A percentile compares a stretch with the other conserved stretches of the same genome.
Evolutionary conservation across 352 stramenopile species (phyloP).

Genomic region (Poterioochromonas sp.): DNA sequence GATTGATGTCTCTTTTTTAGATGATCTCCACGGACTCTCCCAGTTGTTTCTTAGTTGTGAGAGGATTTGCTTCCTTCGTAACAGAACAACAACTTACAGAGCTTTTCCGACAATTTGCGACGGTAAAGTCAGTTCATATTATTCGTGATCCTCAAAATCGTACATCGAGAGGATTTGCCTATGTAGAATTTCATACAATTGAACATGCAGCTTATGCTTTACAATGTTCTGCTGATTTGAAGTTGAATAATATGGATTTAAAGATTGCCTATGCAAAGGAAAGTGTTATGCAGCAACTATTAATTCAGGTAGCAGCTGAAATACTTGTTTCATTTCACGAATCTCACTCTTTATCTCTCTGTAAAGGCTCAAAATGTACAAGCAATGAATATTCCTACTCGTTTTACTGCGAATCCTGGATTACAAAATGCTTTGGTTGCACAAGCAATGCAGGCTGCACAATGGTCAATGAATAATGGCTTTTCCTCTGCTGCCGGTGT

Average conservation of each 20-base stretch:
- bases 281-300: not conserved
- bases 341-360: no score
- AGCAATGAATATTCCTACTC: no score
- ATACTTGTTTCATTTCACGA: no score
- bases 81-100: not conserved
- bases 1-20: not conserved
- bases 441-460: not conserved
- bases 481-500: not conserved
- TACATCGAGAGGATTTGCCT: not conserved
- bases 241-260: not conserved
- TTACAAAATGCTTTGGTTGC: not conserved
- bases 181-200: slow-evolving; percentile 14
- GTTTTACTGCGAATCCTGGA: no score
- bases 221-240: not conserved
- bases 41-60: not conserved
- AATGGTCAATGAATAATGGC: slow-evolving; percentile 1
- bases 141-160: not conserved
- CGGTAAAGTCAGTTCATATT: not conserved
- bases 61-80: not conserved
- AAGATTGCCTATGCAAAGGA: slow-evolving; percentile 1
- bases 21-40: not conserved
- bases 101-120: slow-evolving; percentile 3
- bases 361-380: no score
- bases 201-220: slow-evolving; percentile 16
- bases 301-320: not conserved